Evolutionary conservation across 1,284 basidiomycete genomes (phyloP), one percentile per base, ranked within the genome.

Genomic region (Pterula multifida): DNA sequence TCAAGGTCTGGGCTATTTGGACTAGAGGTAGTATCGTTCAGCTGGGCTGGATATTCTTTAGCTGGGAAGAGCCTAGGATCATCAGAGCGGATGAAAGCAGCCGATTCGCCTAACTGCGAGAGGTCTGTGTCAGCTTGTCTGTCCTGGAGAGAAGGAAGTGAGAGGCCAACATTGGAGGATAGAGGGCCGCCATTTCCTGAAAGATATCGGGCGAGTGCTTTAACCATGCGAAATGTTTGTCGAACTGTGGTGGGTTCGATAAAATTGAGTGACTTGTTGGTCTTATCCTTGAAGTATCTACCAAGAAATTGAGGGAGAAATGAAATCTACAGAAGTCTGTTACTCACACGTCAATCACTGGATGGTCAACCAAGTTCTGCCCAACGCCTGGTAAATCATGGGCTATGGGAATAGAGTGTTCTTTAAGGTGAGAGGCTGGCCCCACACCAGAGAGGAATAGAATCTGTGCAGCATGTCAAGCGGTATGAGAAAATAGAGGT

Each of bases 371-470:
- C 22, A 83, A 70, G 56, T 81, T 70, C 2, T 68, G 61, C 9
- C 82, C 79, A 4, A 86, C 82, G 4, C 73, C 76, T 0, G 78
- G 72, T 2, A 76, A 66, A 54, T 83, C 73, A 36, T 69, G 61
- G 1, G 81, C 57, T 13, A 81, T 61, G 0, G 72, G 67, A 25
- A 85, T 78, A 4, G 59, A 56, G 51, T 74, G 65, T 28, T 66
- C 59, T 6, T 64, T 54, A n/a, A 86, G 70, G 19, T 82, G 69
- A 15, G 66, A 62, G 2, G 69, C 68, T 17, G 80, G 76, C 0
- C 84, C 84, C 21, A 86, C 61, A 3, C 85, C 85, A 15, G 80
- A 83, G 26, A 85, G 69, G 69, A 86, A 72, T 12, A 90, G 71
- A 36, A 89, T 73, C 69, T 88, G 61, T 2, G 22, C 35, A 22